Percentiles rank a stretch among this genome's conserved stretches.
Conservation (phyloP, 2,329 filamentous ascomycete genomes). For the Penicillium olsonii region DNA sequence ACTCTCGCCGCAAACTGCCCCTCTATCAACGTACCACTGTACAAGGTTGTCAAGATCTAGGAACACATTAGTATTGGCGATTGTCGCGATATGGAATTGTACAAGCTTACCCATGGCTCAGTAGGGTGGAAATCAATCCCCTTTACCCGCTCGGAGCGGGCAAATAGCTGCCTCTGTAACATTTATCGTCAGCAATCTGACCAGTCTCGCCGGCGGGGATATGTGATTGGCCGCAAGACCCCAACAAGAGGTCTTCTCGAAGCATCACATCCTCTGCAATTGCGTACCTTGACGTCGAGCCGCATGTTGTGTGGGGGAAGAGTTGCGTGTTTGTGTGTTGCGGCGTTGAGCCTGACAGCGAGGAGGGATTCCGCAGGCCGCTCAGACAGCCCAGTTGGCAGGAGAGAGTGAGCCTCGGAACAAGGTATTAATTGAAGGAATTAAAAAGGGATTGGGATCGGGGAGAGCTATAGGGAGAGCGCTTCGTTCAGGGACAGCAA, state of each 20-base stretch:
- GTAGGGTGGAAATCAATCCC: conserved; percentile 95
- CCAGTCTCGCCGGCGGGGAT: neutral
- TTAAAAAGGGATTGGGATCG: conserved; percentile 18
- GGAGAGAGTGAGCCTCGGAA: conserved; percentile 17
- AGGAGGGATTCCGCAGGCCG: conserved; percentile 34
- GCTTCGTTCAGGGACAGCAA: conserved; percentile 27
- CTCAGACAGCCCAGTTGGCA: conserved; percentile 34
- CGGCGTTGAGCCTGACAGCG: conserved; percentile 35
- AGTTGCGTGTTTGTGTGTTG: conserved; percentile 37
- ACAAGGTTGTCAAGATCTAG: conserved; percentile 82
- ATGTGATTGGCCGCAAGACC: neutral
- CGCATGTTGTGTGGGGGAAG: conserved; percentile 51
- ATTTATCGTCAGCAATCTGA: conserved; percentile 40
- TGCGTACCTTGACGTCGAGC: conserved; percentile 60
- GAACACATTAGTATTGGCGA: conserved; percentile 25
- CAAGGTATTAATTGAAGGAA: conserved; percentile 14
- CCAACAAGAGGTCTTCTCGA: neutral
- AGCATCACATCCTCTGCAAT: conserved; percentile 7
- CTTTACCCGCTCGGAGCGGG: conserved; percentile 93
- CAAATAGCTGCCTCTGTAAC: conserved; percentile 74
- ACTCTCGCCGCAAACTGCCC: conserved; percentile 9
- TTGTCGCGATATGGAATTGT: conserved; percentile 2
- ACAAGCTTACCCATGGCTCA: conserved; percentile 78
- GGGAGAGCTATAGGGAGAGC: conserved; percentile 21
- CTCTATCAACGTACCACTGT: conserved; percentile 69